Base-by-base conservation (phyloP, 768 basidiomycete genomes). In the Obba rivulosa region DNA sequence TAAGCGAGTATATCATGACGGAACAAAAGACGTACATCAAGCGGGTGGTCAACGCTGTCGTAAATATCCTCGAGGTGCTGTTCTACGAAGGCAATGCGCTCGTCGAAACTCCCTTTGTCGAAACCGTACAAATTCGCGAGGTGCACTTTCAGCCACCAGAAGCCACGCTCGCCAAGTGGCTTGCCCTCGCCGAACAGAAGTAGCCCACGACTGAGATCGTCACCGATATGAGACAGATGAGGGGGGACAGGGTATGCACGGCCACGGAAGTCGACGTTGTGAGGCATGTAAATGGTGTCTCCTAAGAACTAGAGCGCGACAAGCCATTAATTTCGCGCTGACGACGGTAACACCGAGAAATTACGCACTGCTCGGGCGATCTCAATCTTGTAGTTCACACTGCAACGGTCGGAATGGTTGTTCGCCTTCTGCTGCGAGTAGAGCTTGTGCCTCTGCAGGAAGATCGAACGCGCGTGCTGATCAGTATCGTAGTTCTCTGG, bases 261-360 rank as follows among this genome's bases (percentile, higher is more conserved):
- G 8, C 96, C 96, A 51, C 95, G 83, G 76, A 98, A 99, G 67
- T 99, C 96, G 58, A 97, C 73, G 65, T 96, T 97, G 66, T 98
- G 95, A 0, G 95, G 94, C 43, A 94, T 74, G 68, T 92, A 98
- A 64, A 98, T 84, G 0, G 71, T 80, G 56, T 96, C 95, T 46
- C 81, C 80, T 43, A 94, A 71, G 76, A 94, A 96, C 85, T 91
- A 49, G 3, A 22, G 2, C 50, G 20, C 53, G 41, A 41, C 37
- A 23, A 51, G 53, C 42, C 54, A 34, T n/a, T n/a, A n/a, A n/a
- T n/a, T n/a, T n/a, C n/a, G n/a, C n/a, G n/a, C 50, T 25, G 44
- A 13, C 11, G 34, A 8, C 17, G 28, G 3, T 38, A 22, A 5
- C 23, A 37, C 40, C 42, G 25, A 41, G 11, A 17, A 20, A 45